Conservation (phyloP, 768 basidiomycete genomes). For the Auriscalpium microsporum region DNA sequence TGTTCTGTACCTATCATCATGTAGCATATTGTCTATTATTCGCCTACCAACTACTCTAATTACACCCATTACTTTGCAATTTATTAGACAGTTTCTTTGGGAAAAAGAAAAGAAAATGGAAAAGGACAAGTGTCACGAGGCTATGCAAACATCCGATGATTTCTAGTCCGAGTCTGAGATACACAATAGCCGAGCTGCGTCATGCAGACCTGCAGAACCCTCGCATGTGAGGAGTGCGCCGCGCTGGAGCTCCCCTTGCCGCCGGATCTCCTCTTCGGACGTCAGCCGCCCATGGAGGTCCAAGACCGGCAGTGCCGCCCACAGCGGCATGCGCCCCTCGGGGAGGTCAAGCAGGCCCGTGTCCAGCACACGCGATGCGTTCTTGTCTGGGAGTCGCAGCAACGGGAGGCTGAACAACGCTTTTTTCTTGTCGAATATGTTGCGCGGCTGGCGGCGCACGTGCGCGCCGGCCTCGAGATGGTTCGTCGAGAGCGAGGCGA, state of each 20-base stretch:
- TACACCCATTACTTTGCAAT: too few species aligned
- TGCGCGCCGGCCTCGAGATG: slow-evolving; percentile 82
- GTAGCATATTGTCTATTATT: too few species aligned
- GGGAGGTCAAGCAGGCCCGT: slow-evolving; percentile 55
- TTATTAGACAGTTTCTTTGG: too few species aligned
- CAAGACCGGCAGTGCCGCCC: slow-evolving; percentile 53
- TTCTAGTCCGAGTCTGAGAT: not conserved
- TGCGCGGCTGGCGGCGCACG: slow-evolving; percentile 47
- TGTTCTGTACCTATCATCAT: too few species aligned
- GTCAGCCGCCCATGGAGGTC: slow-evolving; percentile 39
- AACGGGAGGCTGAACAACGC: slow-evolving; percentile 62
- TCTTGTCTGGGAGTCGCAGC: slow-evolving; percentile 38
- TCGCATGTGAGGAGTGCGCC: not conserved
- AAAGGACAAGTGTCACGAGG: too few species aligned
- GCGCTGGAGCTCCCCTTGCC: slow-evolving; percentile 22
- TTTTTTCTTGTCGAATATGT: slow-evolving; percentile 44
- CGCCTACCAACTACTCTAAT: too few species aligned
- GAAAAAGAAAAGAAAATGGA: too few species aligned
- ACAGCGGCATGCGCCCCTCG: slow-evolving; percentile 38
- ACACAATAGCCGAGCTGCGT: not conserved
- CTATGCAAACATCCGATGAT: too few species aligned
- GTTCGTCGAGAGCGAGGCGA: slow-evolving; percentile 78
- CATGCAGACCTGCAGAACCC: not conserved
- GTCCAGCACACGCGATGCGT: slow-evolving; percentile 12
- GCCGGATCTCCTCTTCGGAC: slow-evolving; percentile 25